Evolutionary conservation across 805 yeast species (phyloP).

Genomic region (Kodamaea kakaduensis): DNA sequence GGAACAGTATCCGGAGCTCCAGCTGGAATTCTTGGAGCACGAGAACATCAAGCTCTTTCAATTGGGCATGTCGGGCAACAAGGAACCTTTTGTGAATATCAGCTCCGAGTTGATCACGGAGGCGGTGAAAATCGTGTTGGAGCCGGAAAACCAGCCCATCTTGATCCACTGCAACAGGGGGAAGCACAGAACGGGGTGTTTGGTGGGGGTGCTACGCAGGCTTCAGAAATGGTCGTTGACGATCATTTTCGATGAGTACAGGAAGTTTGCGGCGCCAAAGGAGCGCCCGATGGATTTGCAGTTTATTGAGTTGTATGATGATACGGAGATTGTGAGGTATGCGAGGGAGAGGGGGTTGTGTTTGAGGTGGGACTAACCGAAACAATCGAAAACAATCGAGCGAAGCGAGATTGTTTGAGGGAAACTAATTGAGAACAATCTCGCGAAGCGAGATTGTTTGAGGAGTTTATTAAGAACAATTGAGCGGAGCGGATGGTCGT

Average conservation of each 20-base stretch:
- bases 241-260: slow-evolving; percentile 92
- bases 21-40: slow-evolving; percentile 55
- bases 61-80: slow-evolving; percentile 92
- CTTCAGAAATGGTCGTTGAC: slow-evolving; percentile 90
- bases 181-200: slow-evolving; percentile 94
- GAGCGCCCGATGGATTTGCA: slow-evolving; percentile 95
- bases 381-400: too few relatives aligned
- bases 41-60: slow-evolving; percentile 72
- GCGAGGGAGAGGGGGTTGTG: slow-evolving; percentile 57
- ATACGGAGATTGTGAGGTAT: slow-evolving; percentile 50
- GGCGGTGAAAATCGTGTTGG: slow-evolving; percentile 74
- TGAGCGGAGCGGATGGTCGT: too few relatives aligned
- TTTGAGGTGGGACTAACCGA: slow-evolving; percentile 54
- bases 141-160: slow-evolving; percentile 88
- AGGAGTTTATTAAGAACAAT: too few relatives aligned
- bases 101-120: slow-evolving; percentile 63
- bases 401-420: too few relatives aligned
- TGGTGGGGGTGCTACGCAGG: slow-evolving; percentile 87
- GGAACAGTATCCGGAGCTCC: slow-evolving; percentile 84
- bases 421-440: too few relatives aligned
- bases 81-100: slow-evolving; percentile 86
- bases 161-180: slow-evolving; percentile 95
- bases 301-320: slow-evolving; percentile 86
- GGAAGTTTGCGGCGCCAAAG: slow-evolving; percentile 92
- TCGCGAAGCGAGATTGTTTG: too few relatives aligned